Evolutionary conservation across 371 early-diverging fungal species (phyloP), one percentile per base, ranked within the genome.

Genomic region (Entomophthora muscae): DNA sequence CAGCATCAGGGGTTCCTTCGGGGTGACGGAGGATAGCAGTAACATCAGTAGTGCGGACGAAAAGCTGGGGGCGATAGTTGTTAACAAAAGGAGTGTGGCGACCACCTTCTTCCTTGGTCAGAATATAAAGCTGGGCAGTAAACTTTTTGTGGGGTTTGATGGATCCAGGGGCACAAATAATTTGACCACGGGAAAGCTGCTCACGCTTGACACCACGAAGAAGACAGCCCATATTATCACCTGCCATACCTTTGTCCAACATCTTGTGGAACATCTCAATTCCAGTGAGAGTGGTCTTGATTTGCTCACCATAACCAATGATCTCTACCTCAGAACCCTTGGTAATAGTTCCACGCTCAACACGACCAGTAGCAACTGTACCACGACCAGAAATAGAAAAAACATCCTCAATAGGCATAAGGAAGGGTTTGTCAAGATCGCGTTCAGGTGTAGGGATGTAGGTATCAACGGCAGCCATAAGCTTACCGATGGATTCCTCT

Each of bases 201-300:
- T 98, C 98, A 72, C 96, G 90, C 85, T 95, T 94, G 55, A 98
- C 79, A 74, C 95, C 94, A 77, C 97, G 93, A 67, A 98, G 80
- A 66, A 96, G 81, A 51, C 90, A 88, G 66, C 98, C 97, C 85
- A 95, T 91, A 80, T 94, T 93, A 77, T 98, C 97, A 77, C 98
- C 97, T 68, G 98, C 95, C 73, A 94, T 89, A 71, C 93, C 97
- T 69, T 85, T 86, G 71, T 95, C 95, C 65, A 98, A 86, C 79
- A 90, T 88, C 81, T 98, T 95, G 80, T 94, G 95, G 91, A 95
- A 95, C 95, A 95, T 96, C 75, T 98, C 97, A 68, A 98, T 85
- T 70, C 97, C 95, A 24, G 95, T 96, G 67, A 95, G 76, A 31
- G 82, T 89, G 61, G 95, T 92, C 85, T 93, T 94, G 70, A 83